Base-by-base conservation (phyloP, 805 yeast genomes). In the Suhomyces xylopsoci region DNA sequence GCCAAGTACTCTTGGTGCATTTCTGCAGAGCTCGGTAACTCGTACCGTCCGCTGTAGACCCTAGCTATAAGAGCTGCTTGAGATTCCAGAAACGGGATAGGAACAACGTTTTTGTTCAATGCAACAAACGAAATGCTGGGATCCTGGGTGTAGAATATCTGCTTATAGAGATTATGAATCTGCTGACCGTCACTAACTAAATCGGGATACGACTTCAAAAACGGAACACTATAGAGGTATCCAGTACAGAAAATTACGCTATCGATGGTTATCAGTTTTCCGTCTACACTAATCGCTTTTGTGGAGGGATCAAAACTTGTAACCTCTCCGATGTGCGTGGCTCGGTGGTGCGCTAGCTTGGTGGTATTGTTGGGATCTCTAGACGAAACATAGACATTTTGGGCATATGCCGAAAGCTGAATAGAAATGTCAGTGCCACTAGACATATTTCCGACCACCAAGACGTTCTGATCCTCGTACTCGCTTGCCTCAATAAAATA, bases 1-100 rank as follows among this genome's bases (percentile, higher is more conserved):
- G 61, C 53, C 14, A 51, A 43, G 24, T 60, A 58, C 72, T 73
- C 68, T 12, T 52, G 25, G 2, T 55, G 24, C 57, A 69, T 74
- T 12, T 63, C 69, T 40, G 57, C 48, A 5, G 48, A 17, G 2
- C 65, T 24, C 1, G 78, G 78, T 4, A 72, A 55, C 3, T 53
- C 25, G 2, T 61, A 56, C 47, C 69, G 59, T 7, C 72, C 74
- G n/a, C 69, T 60, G 42, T 63, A 61, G 26, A 63, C 67, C 17
- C 77, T 57, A 2, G 77, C 61, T 1, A 70, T 66, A 5, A 68
- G 51, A 0, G 70, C 67, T 1, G 74, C 73, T 55, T 76, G 80
- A 50, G 64, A 73, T 57, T 76, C 79, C 54, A 69, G 62, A 52
- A 75, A 69, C 0, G 76, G 66, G 32, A 76, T 62, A 1, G 73